phyloP scores from a whole-genome alignment of 805 yeast genomes.

The Candida pini region DNA sequence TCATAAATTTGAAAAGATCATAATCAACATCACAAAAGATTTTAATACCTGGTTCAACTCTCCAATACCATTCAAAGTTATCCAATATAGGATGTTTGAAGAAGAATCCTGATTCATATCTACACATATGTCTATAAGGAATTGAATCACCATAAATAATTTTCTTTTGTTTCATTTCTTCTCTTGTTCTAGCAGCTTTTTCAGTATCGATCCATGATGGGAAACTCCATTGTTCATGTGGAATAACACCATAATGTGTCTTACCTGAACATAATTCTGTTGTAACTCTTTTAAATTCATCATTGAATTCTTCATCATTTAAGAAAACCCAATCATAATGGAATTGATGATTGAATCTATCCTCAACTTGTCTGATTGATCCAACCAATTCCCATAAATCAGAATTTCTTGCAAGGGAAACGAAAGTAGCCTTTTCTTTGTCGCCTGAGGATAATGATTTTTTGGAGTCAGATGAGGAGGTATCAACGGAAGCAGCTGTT shows the following conservation, averaged over 20 bases:
- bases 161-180: slow-evolving; percentile 42
- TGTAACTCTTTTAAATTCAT: slow-evolving; percentile 71
- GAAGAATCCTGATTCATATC: slow-evolving; percentile 87
- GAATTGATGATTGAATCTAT: slow-evolving; percentile 75
- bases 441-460: slow-evolving; percentile 10
- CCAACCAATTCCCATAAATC: slow-evolving; percentile 58
- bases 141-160: slow-evolving; percentile 62
- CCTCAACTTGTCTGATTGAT: slow-evolving; percentile 77
- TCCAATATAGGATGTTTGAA: slow-evolving; percentile 68
- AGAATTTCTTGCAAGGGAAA: slow-evolving; percentile 70
- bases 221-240: slow-evolving; percentile 82
- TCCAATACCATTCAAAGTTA: slow-evolving; percentile 89
- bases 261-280: slow-evolving; percentile 66
- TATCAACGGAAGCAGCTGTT: slow-evolving; percentile 3
- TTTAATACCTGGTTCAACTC: slow-evolving; percentile 84
- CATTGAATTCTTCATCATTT: slow-evolving; percentile 79
- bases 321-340: slow-evolving; percentile 94
- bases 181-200: slow-evolving; percentile 53
- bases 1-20: slow-evolving; percentile 79
- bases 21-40: slow-evolving; percentile 78
- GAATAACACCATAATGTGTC: slow-evolving; percentile 73
- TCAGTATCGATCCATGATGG: slow-evolving; percentile 78
- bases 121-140: slow-evolving; percentile 86
- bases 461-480: slow-evolving; percentile 10
- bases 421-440: slow-evolving; percentile 72